Percentiles rank a stretch among this genome's conserved stretches.
phyloP scores from a whole-genome alignment of 192 early-diverging fungal genomes.

The Entomortierella lignicola region DNA sequence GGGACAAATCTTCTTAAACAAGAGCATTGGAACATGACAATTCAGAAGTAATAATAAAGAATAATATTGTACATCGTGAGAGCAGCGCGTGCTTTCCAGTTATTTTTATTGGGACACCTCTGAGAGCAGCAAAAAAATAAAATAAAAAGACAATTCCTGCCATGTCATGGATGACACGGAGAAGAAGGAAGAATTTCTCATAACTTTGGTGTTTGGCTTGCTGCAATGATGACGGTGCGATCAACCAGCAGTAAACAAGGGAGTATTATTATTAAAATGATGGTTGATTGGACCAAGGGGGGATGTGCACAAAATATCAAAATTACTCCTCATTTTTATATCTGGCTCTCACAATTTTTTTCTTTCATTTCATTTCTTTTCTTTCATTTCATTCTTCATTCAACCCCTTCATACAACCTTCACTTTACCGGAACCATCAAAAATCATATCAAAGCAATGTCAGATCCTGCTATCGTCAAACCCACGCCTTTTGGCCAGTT shows the following conservation, averaged over 20 bases:
- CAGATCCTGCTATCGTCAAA: constrained; percentile 1
- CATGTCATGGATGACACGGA: neutral
- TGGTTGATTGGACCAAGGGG: too few relatives aligned
- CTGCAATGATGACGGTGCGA: too few relatives aligned
- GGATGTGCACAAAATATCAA: too few relatives aligned
- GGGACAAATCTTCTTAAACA: too few relatives aligned
- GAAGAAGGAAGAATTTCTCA: neutral
- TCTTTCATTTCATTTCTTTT: constrained; percentile 1
- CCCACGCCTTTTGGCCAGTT: constrained; percentile 48
- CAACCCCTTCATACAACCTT: neutral
- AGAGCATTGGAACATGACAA: too few relatives aligned
- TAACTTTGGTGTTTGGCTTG: neutral
- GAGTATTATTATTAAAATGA: too few relatives aligned
- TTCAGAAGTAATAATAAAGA: neutral
- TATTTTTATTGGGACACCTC: neutral
- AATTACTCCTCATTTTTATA: neutral
- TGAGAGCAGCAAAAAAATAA: neutral
- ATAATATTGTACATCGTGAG: neutral
- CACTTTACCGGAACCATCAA: too few relatives aligned
- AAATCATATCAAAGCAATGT: constrained; percentile 17
- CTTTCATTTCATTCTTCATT: neutral
- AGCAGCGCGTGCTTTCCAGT: constrained; percentile 1
- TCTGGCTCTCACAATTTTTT: neutral
- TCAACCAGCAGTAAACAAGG: too few relatives aligned
- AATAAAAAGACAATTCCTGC: neutral